Conservation (phyloP, 2,329 filamentous ascomycete species). For the Nigrospora sphaerica region DNA sequence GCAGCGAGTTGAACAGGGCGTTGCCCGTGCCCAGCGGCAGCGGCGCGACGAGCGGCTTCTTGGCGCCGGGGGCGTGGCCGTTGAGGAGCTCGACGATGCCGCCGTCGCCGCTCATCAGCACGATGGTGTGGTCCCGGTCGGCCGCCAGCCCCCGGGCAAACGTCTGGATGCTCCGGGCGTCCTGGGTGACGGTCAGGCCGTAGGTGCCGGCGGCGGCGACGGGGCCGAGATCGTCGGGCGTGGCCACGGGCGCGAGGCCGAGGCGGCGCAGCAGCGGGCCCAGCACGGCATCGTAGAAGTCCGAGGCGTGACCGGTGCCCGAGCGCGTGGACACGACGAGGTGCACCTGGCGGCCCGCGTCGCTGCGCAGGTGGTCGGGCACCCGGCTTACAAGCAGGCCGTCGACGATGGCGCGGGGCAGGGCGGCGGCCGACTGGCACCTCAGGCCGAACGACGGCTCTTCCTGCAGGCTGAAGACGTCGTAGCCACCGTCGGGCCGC, state of each 20-base stretch:
- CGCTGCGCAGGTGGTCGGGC: constrained; percentile 27
- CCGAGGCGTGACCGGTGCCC: constrained; percentile 49
- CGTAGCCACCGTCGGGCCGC: constrained; percentile 11
- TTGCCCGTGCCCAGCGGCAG: constrained; percentile 61
- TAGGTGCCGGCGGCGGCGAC: constrained; percentile 32
- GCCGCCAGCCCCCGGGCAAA: constrained; percentile 42
- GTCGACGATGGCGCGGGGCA: constrained; percentile 29
- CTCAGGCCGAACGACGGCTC: constrained; percentile 17
- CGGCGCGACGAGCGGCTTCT: constrained; percentile 39
- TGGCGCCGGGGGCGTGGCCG: constrained; percentile 24
- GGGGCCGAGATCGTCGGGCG: constrained; percentile 1
- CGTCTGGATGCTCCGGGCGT: constrained; percentile 54
- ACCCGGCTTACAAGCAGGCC: constrained; percentile 26
- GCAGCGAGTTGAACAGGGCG: constrained; percentile 55
- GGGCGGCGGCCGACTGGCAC: constrained; percentile 19
- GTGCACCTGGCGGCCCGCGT: constrained; percentile 34
- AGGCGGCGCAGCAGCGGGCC: constrained; percentile 45
- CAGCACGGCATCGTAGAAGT: constrained; percentile 49
- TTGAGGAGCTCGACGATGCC: constrained; percentile 81
- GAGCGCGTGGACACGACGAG: constrained; percentile 63
- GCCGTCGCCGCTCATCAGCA: constrained; percentile 83
- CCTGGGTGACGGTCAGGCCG: constrained; percentile 55
- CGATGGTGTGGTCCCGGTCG: constrained; percentile 45
- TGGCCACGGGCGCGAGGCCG: constrained; percentile 23
- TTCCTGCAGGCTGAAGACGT: constrained; percentile 33